Percentiles rank a stretch among this genome's conserved stretches.
phyloP scores from a whole-genome alignment of 2,329 filamentous ascomycete species.

The Penicillium capsulatum region DNA sequence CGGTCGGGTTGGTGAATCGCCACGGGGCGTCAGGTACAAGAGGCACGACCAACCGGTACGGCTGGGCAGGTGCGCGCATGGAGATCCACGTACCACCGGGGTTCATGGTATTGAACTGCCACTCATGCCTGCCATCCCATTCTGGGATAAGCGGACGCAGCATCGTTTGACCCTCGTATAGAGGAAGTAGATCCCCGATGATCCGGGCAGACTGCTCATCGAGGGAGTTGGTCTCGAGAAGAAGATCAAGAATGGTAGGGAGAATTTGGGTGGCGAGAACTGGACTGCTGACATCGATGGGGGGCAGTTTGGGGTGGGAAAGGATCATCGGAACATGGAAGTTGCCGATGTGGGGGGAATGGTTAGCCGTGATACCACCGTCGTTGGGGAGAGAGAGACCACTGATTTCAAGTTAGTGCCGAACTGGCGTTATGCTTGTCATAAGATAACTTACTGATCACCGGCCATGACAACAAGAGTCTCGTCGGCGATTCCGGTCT shows the following conservation, averaged over 20 bases:
- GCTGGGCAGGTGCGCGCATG: conserved; percentile 73
- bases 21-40: conserved; percentile 65
- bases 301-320: conserved; percentile 31
- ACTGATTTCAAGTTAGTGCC: conserved; percentile 11
- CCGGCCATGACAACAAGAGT: conserved; percentile 34
- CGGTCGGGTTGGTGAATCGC: conserved; percentile 34
- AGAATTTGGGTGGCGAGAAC: conserved; percentile 36
- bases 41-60: conserved; percentile 64
- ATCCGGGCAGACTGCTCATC: conserved; percentile 28
- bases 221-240: conserved; percentile 42
- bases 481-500: conserved; percentile 31
- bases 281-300: conserved; percentile 24
- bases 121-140: conserved; percentile 32
- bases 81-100: conserved; percentile 49
- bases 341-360: conserved; percentile 32
- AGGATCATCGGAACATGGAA: conserved; percentile 35
- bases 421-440: not conserved
- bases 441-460: conserved; percentile 27
- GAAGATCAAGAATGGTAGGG: conserved; percentile 47
- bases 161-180: conserved; percentile 48
- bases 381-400: conserved; percentile 36
- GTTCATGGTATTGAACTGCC: conserved; percentile 37
- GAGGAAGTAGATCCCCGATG: conserved; percentile 39
- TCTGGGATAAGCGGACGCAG: conserved; percentile 39
- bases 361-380: conserved; percentile 32